Conservation (phyloP, 805 yeast species). For the Candida nitratophila region DNA sequence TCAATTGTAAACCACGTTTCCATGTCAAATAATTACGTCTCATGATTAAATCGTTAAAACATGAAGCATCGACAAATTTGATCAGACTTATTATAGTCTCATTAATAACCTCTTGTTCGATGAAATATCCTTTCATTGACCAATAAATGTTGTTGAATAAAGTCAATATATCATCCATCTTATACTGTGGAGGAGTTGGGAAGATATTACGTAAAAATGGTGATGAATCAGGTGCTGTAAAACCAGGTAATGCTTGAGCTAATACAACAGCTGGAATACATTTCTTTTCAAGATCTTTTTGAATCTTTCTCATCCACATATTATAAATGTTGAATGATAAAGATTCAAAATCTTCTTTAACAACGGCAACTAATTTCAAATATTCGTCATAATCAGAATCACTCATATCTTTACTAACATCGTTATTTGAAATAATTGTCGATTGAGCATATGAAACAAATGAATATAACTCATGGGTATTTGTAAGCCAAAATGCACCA, state of each 20-base stretch:
- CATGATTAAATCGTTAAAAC: conserved; percentile 94
- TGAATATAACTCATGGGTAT: conserved; percentile 90
- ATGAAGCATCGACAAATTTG: conserved; percentile 81
- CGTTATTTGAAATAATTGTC: conserved; percentile 81
- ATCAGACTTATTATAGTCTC: conserved; percentile 80
- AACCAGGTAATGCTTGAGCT: conserved; percentile 94
- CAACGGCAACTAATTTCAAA: conserved; percentile 79
- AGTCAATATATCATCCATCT: conserved; percentile 91
- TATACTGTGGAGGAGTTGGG: conserved; percentile 61
- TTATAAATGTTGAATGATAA: conserved; percentile 90
- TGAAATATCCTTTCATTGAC: conserved; percentile 86
- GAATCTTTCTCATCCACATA: conserved; percentile 95
- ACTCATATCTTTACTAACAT: conserved; percentile 75
- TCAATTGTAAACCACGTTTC: conserved; percentile 96
- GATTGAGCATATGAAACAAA: conserved; percentile 91
- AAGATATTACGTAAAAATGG: conserved; percentile 83
- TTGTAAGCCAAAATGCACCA: conserved; percentile 97
- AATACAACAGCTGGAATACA: conserved; percentile 92
- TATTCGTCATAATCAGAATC: conserved; percentile 88
- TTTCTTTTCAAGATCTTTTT: conserved; percentile 82
- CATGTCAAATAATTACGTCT: conserved; percentile 90
- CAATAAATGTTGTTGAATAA: conserved; percentile 86
- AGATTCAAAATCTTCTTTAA: conserved; percentile 90
- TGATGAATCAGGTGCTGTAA: conserved; percentile 74
- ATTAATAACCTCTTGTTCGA: conserved; percentile 77